Evolutionary conservation across 1,139 yeast species (phyloP).

Genomic region (Diutina siamensis): DNA sequence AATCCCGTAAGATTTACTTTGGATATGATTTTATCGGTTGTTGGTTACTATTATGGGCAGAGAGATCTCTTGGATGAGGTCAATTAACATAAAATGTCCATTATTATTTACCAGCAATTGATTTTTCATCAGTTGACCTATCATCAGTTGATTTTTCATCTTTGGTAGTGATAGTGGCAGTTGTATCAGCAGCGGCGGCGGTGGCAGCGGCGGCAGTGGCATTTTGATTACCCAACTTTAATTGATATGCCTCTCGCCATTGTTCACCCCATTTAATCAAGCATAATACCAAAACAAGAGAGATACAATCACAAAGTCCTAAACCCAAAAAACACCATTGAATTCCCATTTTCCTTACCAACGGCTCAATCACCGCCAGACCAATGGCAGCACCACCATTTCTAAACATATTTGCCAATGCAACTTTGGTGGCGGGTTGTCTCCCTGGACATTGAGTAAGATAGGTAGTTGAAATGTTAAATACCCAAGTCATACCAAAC

Average conservation of each 20-base stretch:
- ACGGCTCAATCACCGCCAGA: not conserved
- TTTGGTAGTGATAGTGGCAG: no score
- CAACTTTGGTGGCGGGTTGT: conserved; percentile 1
- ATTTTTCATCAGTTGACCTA: no score
- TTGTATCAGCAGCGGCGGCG: no score
- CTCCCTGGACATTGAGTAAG: conserved; percentile 2
- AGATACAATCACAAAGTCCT: not conserved
- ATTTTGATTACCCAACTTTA: no score
- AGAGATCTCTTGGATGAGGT: not conserved
- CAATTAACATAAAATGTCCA: not conserved
- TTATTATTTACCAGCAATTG: no score
- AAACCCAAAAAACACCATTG: conserved; percentile 1
- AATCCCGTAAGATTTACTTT: not conserved
- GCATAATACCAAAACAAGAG: not conserved
- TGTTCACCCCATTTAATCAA: not conserved
- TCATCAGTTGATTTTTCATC: not conserved
- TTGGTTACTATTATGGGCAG: conserved; percentile 2
- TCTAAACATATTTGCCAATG: not conserved
- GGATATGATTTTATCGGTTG: not conserved
- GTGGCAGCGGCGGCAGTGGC: no score
- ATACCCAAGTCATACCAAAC: conserved; percentile 5
- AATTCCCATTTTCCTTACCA: not conserved
- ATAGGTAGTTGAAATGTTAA: not conserved
- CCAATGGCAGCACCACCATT: conserved; percentile 5
- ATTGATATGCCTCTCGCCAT: not conserved